Conservation (phyloP, 768 basidiomycete genomes). For the Leccinellum rugosiceps region DNA sequence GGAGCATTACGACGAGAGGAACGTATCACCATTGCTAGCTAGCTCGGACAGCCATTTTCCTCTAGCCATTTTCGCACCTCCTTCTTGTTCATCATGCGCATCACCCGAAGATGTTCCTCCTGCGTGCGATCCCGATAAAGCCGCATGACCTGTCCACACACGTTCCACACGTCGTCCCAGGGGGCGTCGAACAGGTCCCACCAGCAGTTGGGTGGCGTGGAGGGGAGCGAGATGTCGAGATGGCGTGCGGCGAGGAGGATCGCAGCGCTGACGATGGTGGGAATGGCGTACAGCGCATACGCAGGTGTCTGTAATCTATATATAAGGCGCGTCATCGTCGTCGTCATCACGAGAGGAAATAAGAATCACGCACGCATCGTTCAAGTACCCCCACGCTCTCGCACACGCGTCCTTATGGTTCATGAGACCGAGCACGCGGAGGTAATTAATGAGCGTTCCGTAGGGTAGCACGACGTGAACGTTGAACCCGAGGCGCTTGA, state of each 20-base stretch:
- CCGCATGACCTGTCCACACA: constrained; percentile 82
- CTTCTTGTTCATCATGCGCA: constrained; percentile 66
- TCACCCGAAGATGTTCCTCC: constrained; percentile 46
- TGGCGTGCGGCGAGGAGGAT: constrained; percentile 80
- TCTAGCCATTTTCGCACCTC: constrained; percentile 84
- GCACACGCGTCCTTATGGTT: constrained; percentile 66
- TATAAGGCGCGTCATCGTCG: not conserved
- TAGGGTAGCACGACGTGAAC: constrained; percentile 92
- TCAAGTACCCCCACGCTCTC: constrained; percentile 90
- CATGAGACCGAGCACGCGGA: constrained; percentile 84
- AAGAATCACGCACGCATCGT: constrained; percentile 83
- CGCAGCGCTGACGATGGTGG: constrained; percentile 85
- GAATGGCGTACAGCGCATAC: constrained; percentile 85
- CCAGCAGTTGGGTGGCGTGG: constrained; percentile 73
- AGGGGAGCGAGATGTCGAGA: constrained; percentile 71
- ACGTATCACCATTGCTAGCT: not conserved
- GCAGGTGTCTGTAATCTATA: constrained; percentile 85
- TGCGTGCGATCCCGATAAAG: constrained; percentile 59
- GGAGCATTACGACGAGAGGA: not conserved
- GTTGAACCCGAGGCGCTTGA: constrained; percentile 95
- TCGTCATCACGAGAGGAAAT: not conserved
- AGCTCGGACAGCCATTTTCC: constrained; percentile 32
- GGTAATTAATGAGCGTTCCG: constrained; percentile 91
- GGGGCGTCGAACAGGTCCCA: constrained; percentile 92
- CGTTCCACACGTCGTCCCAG: constrained; percentile 85